Evolutionary conservation across 202 grass and related monocot species (phyloP).

Genomic region (Dendrocalamus latiflorus): DNA sequence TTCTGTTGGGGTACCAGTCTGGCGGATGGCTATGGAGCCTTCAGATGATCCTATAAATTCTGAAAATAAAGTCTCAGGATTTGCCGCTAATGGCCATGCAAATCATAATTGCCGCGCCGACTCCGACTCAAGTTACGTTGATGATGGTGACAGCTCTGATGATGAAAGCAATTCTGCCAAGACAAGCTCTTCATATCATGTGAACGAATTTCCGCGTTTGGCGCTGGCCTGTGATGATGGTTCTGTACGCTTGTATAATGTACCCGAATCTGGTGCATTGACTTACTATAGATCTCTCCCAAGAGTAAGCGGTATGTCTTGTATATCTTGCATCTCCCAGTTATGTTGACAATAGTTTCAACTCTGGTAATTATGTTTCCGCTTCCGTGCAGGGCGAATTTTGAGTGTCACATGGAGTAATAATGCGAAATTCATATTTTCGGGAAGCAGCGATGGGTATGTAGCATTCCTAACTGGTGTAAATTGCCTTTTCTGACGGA

Average conservation of each 20-base stretch:
- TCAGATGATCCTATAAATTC: constrained; percentile 36
- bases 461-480: constrained; percentile 8
- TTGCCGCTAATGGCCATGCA: constrained; percentile 36
- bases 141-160: constrained; percentile 55
- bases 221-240: constrained; percentile 92
- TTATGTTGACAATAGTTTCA: constrained; percentile 1
- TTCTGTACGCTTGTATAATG: constrained; percentile 67
- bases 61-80: constrained; percentile 19
- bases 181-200: constrained; percentile 28
- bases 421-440: constrained; percentile 69
- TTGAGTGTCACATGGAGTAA: constrained; percentile 92
- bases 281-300: constrained; percentile 81
- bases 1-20: constrained; percentile 62
- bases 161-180: constrained; percentile 44
- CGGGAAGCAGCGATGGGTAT: constrained; percentile 94
- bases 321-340: background rate
- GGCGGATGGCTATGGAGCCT: constrained; percentile 88
- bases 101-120: constrained; percentile 42
- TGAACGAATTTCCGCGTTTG: constrained; percentile 44
- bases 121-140: constrained; percentile 64
- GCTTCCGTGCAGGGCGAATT: constrained; percentile 54
- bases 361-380: constrained; percentile 1
- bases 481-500: constrained; percentile 7
- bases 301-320: constrained; percentile 74
- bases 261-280: constrained; percentile 64